Base-by-base conservation (phyloP, 2,329 filamentous ascomycete species). In the Mycosphaerelloides madeirae region DNA sequence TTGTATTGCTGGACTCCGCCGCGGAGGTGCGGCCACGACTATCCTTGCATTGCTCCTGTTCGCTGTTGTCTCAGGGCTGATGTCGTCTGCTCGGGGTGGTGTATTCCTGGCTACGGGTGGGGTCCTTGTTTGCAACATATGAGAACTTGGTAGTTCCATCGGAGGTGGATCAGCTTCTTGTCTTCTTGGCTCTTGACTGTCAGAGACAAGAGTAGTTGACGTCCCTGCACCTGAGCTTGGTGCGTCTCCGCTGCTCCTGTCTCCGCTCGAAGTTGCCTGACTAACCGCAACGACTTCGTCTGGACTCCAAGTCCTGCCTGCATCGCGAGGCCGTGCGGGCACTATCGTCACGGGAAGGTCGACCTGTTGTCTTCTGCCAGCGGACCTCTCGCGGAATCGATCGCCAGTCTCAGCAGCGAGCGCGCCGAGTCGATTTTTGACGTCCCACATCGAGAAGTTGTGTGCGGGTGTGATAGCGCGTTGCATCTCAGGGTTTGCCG, bases 271-370 rank as follows among this genome's bases (percentile, higher is more conserved):
- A 46, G 47, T 25, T 38, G 29, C 5, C 41, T 44, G 25, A 18
- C 28, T 49, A 42, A 7, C 42, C 31, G 36, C 41, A 13, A 33
- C 42, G 31, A 38, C 36, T 18, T 48, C 43, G 14, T 40, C 44
- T 6, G 77, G 75, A 32, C 72, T 77, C 75, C 77, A 80, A 5
- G 74, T 75, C 35, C 77, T 66, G 29, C 74, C 73, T 29, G 57
- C 60, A 31, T 68, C 69, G 31, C 75, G 68, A 18, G 73, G 73
- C 48, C 78, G 76, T 3, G 78, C 78, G 3, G 79, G 80, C 39
- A 83, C 80, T 22, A 83, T 71, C 0, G 78, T 83, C 15, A 81
- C 72, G 2, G 78, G 77, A 11, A 80, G 55, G 15, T 73, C 65
- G 6, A 60, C 58, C 15, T 73, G 68, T 3, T 62, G 54, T 32